Conservation (phyloP, 1,284 basidiomycete species). For the Coniferiporia sulphurascens region DNA sequence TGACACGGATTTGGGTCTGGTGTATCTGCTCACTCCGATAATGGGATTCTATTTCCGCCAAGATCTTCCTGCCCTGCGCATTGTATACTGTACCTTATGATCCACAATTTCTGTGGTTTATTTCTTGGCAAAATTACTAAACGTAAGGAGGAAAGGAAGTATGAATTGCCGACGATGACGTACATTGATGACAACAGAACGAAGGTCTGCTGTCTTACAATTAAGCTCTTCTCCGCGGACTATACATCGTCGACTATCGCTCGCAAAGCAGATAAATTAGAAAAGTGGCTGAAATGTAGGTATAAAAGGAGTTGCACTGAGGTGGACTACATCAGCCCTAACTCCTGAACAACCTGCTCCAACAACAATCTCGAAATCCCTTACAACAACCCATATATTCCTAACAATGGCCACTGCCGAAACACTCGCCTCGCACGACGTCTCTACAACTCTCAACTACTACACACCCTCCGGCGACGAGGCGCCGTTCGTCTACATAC, state of each 20-base stretch:
- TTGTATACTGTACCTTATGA: no score
- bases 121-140: no score
- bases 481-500: slow-evolving; percentile 16
- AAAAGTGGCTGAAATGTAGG: not conserved
- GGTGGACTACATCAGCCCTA: not conserved
- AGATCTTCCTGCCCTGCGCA: no score
- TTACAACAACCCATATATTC: not conserved
- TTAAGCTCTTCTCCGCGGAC: not conserved
- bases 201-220: not conserved
- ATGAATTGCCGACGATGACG: not conserved
- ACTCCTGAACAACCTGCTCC: not conserved
- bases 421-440: slow-evolving; percentile 9
- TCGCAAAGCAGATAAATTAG: not conserved
- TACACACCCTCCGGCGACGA: slow-evolving; percentile 10
- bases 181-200: not conserved
- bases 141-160: not conserved
- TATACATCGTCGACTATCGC: not conserved
- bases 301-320: not conserved
- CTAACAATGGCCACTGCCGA: not conserved
- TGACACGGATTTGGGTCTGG: no score
- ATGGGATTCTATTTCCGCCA: no score
- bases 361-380: not conserved
- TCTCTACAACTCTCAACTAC: slow-evolving; percentile 16
- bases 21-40: no score
- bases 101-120: no score